Percentiles rank a stretch among this genome's conserved stretches.
phyloP scores from a whole-genome alignment of 306 rosid species.

The Canavalia gladiata region DNA sequence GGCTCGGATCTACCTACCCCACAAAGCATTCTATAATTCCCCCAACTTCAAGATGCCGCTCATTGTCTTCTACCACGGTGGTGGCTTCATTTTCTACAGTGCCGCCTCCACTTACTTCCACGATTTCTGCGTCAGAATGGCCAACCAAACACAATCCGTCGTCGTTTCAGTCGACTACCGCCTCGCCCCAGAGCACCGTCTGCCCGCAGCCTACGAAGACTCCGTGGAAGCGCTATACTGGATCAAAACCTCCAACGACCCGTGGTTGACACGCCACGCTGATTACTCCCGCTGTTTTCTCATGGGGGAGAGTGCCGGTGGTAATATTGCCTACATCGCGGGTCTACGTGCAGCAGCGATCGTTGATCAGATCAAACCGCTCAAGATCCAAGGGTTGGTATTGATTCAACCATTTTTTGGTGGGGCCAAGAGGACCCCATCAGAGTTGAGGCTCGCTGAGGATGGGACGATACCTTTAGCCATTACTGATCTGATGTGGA shows the following conservation, averaged over 20 bases:
- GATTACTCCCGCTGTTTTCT: constrained; percentile 59
- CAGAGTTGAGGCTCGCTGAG: constrained; percentile 54
- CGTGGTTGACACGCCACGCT: constrained; percentile 58
- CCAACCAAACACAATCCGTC: constrained; percentile 45
- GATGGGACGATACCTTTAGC: constrained; percentile 36
- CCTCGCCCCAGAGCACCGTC: constrained; percentile 66
- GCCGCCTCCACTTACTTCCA: constrained; percentile 59
- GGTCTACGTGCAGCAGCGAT: constrained; percentile 59
- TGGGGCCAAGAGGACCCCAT: constrained; percentile 56
- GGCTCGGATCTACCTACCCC: constrained; percentile 61
- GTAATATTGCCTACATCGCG: constrained; percentile 59
- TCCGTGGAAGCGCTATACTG: constrained; percentile 61
- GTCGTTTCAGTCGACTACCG: constrained; percentile 65
- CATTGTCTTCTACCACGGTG: constrained; percentile 64
- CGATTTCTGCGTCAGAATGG: constrained; percentile 46
- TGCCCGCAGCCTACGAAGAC: constrained; percentile 61
- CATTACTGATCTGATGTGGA: constrained; percentile 58
- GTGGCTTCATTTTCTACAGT: constrained; percentile 58
- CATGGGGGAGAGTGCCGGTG: constrained; percentile 71
- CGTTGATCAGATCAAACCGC: constrained; percentile 44
- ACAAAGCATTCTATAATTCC: constrained; percentile 22
- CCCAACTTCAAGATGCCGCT: constrained; percentile 49
- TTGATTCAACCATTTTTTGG: constrained; percentile 65
- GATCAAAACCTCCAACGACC: constrained; percentile 53
- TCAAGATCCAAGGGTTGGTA: constrained; percentile 58